Base-by-base conservation (phyloP, 2,329 filamentous ascomycete species). In the Cladosporium oxysporum region DNA sequence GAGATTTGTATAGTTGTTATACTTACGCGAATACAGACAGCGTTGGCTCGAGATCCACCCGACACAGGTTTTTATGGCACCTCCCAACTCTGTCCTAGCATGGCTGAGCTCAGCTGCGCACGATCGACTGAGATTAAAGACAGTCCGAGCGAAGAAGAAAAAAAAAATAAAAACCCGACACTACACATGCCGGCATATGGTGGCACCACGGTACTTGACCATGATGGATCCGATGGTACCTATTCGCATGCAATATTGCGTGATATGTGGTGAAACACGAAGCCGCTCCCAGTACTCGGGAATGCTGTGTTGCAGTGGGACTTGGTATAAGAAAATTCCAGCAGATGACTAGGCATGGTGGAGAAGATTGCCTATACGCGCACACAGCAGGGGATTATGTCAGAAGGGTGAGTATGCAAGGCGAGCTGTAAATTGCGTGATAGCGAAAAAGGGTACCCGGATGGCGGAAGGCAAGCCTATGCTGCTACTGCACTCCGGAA, bases 381-480 rank as follows among this genome's bases (percentile, higher is more conserved):
- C n/a, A 47, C 1, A 21, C 41, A 47, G n/a, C 11, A 47, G 14
- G 23, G 29, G 52, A 31, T 58, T 58, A 37, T 58, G 55, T 58
- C 31, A 58, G 55, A 12, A n/a, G 23, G 33, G 21, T n/a, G 41
- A 26, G 23, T 53, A 28, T 58, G 55, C 55, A 58, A 58, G 31
- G 7, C 33, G 31, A 35, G 55, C 55, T 26, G 16, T 33, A 18
- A 58, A 58, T 58, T 58, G 55, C 55, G 55, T 58, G 55, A 35
- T 58, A 28, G 2, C 5, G 12, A n/a, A 5, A 29, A 55, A 33
- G 28, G 55, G 55, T 41, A 58, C 37, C 33, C 58, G 41, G 58
- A 49, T 60, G 58, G 44, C 58, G 58, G 58, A 47, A 60, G 41
- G 41, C 18, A 12, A 33, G 28, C 33, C 31, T 41, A 23, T n/a